phyloP scores from a whole-genome alignment of 352 stramenopile genomes.

The Phytopythium kandeliae region DNA sequence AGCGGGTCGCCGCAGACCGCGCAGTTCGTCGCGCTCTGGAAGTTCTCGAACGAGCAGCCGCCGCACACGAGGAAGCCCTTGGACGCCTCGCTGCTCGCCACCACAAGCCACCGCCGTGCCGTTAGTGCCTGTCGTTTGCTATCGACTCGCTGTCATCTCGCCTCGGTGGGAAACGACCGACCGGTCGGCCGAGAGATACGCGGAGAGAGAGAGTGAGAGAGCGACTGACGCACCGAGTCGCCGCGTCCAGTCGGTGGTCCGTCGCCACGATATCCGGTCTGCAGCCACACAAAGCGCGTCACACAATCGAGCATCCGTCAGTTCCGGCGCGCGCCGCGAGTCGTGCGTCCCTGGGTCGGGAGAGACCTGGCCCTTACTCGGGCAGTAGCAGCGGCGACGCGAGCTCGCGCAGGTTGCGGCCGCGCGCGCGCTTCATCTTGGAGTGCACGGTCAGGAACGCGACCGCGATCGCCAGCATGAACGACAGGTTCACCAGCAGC shows the following conservation, averaged over 20 bases:
- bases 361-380: constrained; percentile 27
- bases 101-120: neutral
- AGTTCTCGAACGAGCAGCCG: constrained; percentile 58
- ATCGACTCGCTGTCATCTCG: neutral
- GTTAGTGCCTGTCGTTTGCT: neutral
- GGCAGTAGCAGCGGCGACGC: constrained; percentile 43
- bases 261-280: constrained; percentile 6
- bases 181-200: too few species aligned
- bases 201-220: too few species aligned
- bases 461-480: constrained; percentile 32
- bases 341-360: neutral
- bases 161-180: too few species aligned
- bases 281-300: neutral
- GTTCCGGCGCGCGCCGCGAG: constrained; percentile 1
- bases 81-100: constrained; percentile 25
- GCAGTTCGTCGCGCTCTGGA: constrained; percentile 42
- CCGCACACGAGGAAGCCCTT: constrained; percentile 37
- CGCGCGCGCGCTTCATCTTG: constrained; percentile 37
- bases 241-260: constrained; percentile 45
- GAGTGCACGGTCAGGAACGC: constrained; percentile 45
- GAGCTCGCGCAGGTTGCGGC: constrained; percentile 38
- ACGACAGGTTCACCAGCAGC: constrained; percentile 34
- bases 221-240: constrained; percentile 17
- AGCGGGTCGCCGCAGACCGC: constrained; percentile 38
- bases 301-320: neutral